Evolutionary conservation across 1,284 basidiomycete genomes (phyloP).

Genomic region (Ceratobasidium sp.): DNA sequence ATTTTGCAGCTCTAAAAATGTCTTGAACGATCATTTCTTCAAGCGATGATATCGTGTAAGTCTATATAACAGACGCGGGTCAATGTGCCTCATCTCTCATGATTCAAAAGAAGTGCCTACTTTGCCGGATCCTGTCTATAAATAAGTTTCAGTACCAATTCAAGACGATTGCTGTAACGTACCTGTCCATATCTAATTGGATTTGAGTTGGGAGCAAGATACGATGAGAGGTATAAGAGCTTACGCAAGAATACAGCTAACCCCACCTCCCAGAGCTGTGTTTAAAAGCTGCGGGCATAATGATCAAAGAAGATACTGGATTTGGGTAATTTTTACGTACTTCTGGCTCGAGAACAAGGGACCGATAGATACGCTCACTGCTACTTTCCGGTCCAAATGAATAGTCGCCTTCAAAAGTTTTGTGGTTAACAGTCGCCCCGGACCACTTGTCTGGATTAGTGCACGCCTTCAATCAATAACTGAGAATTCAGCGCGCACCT

Average conservation of each 20-base stretch:
- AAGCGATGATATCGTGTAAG: slow-evolving; percentile 41
- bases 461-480: neutral
- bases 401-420: slow-evolving; percentile 57
- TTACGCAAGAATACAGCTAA: slow-evolving; percentile 59
- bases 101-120: neutral
- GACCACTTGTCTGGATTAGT: slow-evolving; percentile 54
- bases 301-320: neutral
- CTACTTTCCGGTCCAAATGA: slow-evolving; percentile 57
- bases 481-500: no score
- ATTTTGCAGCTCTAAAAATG: slow-evolving; percentile 28
- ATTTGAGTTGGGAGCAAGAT: neutral
- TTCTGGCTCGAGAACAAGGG: slow-evolving; percentile 56
- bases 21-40: slow-evolving; percentile 42
- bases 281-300: slow-evolving; percentile 53
- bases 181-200: slow-evolving; percentile 38
- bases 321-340: no score
- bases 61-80: neutral
- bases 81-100: neutral
- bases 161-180: neutral
- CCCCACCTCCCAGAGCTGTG: slow-evolving; percentile 57
- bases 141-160: neutral
- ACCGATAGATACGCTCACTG: slow-evolving; percentile 60
- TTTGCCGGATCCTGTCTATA: slow-evolving; percentile 41
- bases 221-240: slow-evolving; percentile 1
- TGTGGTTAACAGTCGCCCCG: slow-evolving; percentile 59